These are phyloP conservation scores for Xylaria nigripes DNA, from an alignment of 495 filamentous ascomycete species.

Conservation along the genomic window DNA sequence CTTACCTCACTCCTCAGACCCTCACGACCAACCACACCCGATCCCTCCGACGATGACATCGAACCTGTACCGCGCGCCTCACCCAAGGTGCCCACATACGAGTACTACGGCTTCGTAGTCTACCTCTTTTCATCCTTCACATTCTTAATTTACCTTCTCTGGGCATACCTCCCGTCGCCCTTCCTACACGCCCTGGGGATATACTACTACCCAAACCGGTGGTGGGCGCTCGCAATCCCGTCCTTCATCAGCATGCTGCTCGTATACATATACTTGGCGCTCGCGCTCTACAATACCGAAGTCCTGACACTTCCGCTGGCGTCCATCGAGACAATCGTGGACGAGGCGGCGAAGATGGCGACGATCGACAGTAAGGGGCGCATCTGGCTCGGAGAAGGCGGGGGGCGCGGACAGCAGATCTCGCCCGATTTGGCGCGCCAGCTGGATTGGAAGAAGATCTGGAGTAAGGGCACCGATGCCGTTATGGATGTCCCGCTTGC, in stretches of 20 bases:
- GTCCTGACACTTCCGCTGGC: slow-evolving; percentile 75
- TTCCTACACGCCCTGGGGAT: slow-evolving; percentile 91
- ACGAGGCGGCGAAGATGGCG: slow-evolving; percentile 79
- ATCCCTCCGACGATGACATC: slow-evolving; percentile 78
- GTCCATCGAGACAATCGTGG: slow-evolving; percentile 83
- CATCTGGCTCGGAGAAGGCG: slow-evolving; percentile 36
- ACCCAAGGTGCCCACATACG: slow-evolving; percentile 92
- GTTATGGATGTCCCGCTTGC: slow-evolving; percentile 96
- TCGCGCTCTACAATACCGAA: slow-evolving; percentile 84
- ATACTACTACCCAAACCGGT: slow-evolving; percentile 92
- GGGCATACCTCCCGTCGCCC: slow-evolving; percentile 86
- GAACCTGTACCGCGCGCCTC: slow-evolving; percentile 77
- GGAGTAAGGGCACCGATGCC: slow-evolving; percentile 91
- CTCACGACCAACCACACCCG: slow-evolving; percentile 83
- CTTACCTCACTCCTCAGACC: slow-evolving; percentile 92
- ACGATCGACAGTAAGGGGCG: slow-evolving; percentile 65
- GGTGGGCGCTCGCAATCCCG: slow-evolving; percentile 92
- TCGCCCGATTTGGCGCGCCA: slow-evolving; percentile 41
- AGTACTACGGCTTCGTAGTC: slow-evolving; percentile 97
- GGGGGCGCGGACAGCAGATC: slow-evolving; percentile 39
- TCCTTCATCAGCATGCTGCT: slow-evolving; percentile 81
- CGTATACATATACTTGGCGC: slow-evolving; percentile 87
- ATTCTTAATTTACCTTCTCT: slow-evolving; percentile 86
- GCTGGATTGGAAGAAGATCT: slow-evolving; percentile 68
- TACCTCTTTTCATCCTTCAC: slow-evolving; percentile 75